Conservation (phyloP, 2,329 filamentous ascomycete species). For the Calycina marina region DNA sequence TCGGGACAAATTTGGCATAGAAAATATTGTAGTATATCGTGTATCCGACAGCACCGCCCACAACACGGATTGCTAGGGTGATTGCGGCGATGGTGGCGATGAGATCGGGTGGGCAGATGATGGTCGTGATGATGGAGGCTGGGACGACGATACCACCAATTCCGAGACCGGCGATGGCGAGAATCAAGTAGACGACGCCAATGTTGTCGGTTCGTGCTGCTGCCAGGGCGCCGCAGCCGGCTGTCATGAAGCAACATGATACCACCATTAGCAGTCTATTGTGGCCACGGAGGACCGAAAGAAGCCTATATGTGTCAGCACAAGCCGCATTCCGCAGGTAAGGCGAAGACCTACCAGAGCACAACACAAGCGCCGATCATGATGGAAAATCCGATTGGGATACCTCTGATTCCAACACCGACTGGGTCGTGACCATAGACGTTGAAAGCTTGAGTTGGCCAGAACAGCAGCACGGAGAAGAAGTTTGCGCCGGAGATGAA, state of each 20-base stretch:
- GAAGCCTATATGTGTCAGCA: too few relatives aligned
- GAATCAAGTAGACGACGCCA: constrained; percentile 37
- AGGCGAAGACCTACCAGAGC: constrained; percentile 36
- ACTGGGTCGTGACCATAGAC: constrained; percentile 51
- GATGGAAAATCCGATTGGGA: constrained; percentile 51
- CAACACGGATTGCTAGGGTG: constrained; percentile 53
- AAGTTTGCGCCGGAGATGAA: constrained; percentile 43
- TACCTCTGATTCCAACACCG: constrained; percentile 46
- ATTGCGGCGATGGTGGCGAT: constrained; percentile 56
- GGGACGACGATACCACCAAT: constrained; percentile 43
- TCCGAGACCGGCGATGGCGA: constrained; percentile 45
- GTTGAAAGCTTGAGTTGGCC: constrained; percentile 46
- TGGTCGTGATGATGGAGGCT: constrained; percentile 51
- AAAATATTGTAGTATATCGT: constrained; percentile 43
- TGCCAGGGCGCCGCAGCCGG: constrained; percentile 37
- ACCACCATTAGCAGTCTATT: constrained; percentile 47
- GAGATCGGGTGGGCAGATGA: constrained; percentile 54
- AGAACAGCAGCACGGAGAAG: constrained; percentile 34
- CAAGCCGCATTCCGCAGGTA: too few relatives aligned
- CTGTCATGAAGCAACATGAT: constrained; percentile 49
- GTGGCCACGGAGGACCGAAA: constrained; percentile 41
- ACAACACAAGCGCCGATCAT: constrained; percentile 44
- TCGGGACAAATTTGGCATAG: constrained; percentile 26
- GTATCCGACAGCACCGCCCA: constrained; percentile 52
- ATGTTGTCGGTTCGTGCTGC: constrained; percentile 38